Conservation (phyloP, 495 filamentous ascomycete species). For the Neurospora pannonica region DNA sequence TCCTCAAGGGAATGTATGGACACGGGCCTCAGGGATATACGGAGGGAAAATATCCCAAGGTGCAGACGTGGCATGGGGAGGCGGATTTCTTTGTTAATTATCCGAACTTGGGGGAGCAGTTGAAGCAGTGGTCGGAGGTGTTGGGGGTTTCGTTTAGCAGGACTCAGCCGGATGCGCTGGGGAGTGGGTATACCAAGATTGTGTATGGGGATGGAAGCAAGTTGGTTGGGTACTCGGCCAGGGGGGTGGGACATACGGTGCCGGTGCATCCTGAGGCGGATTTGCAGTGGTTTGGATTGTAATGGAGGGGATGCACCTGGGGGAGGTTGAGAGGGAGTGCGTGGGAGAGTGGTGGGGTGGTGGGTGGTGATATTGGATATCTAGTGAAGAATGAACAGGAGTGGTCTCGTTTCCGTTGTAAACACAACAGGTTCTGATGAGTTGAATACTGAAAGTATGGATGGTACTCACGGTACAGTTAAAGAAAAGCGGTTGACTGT, state of each 20-base stretch:
- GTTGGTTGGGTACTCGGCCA: constrained; percentile 32
- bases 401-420: neutral
- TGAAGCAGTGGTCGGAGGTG: constrained; percentile 33
- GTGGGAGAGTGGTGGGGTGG: neutral
- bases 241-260: constrained; percentile 40
- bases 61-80: constrained; percentile 33
- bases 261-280: constrained; percentile 28
- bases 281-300: constrained; percentile 35
- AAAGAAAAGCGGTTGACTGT: neutral
- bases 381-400: neutral
- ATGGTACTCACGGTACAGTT: neutral
- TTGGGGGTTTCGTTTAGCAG: constrained; percentile 20
- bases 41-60: constrained; percentile 21
- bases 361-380: neutral
- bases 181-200: constrained; percentile 30
- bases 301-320: neutral
- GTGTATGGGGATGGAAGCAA: constrained; percentile 34
- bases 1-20: constrained; percentile 19
- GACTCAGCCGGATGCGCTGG: constrained; percentile 25
- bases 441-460: neutral
- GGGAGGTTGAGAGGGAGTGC: neutral
- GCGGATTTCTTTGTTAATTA: constrained; percentile 25
- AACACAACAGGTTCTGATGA: neutral
- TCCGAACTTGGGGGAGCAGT: constrained; percentile 34
- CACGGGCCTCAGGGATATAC: constrained; percentile 20